Conservation (phyloP, 2,329 filamentous ascomycete genomes). For the Cladophialophora exuberans region DNA sequence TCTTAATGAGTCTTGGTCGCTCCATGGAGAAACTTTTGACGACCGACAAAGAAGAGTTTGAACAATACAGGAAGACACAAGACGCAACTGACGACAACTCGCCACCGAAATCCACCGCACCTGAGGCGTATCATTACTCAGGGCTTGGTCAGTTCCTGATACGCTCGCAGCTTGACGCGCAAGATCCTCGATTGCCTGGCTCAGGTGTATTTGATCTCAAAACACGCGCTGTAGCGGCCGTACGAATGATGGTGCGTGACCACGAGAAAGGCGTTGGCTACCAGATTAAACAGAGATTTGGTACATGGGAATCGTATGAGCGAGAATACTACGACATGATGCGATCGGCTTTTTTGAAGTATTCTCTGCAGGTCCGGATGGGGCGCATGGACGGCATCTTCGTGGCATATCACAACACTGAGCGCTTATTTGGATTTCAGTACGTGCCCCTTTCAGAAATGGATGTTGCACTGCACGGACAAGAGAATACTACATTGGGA, state of each 20-base stretch:
- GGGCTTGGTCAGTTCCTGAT: constrained; percentile 86
- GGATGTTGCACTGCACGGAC: constrained; percentile 87
- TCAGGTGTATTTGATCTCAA: constrained; percentile 96
- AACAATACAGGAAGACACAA: constrained; percentile 74
- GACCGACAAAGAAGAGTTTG: constrained; percentile 77
- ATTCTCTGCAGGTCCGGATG: constrained; percentile 94
- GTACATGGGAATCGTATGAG: constrained; percentile 88
- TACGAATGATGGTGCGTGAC: constrained; percentile 80
- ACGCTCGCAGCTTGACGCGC: constrained; percentile 90
- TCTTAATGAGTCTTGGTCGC: constrained; percentile 89
- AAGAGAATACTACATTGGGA: constrained; percentile 67
- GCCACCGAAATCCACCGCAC: constrained; percentile 43
- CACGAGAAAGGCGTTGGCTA: constrained; percentile 80
- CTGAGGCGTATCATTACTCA: constrained; percentile 86
- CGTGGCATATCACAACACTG: constrained; percentile 91
- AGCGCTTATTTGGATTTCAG: constrained; percentile 96
- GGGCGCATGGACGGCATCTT: constrained; percentile 99
- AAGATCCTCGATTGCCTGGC: constrained; percentile 83
- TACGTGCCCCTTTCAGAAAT: constrained; percentile 86
- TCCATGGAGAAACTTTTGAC: constrained; percentile 97
- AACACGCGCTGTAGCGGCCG: constrained; percentile 85
- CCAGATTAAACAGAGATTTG: constrained; percentile 76
- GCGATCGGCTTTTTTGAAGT: constrained; percentile 90
- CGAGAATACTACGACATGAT: constrained; percentile 98
- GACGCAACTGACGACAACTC: constrained; percentile 67